A percentile compares a stretch with the other conserved stretches of the same genome.
Conservation (phyloP, 805 yeast genomes). For the Dipodascus albidus region DNA sequence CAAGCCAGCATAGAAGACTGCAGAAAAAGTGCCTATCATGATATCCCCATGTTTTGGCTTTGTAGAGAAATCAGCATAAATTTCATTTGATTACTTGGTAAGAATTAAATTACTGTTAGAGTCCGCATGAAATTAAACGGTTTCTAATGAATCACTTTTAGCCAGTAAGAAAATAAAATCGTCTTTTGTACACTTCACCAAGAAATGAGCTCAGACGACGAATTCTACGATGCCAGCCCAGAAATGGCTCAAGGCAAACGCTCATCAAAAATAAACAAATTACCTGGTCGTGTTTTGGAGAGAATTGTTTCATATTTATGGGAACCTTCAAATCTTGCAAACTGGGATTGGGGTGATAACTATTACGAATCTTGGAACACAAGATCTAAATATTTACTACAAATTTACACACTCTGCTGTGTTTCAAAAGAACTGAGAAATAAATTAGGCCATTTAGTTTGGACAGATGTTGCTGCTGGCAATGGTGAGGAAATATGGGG, state of each 20-base stretch:
- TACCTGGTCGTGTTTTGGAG: not conserved
- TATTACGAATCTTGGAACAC: not conserved
- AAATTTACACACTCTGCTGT: not conserved
- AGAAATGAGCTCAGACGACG: not conserved
- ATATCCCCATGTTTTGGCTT: too few species aligned
- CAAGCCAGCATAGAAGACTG: too few species aligned
- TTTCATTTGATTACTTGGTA: too few species aligned
- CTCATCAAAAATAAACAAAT: not conserved
- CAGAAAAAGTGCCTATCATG: too few species aligned
- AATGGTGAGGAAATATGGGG: not conserved
- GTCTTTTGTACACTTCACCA: too few species aligned
- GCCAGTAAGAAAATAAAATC: too few species aligned
- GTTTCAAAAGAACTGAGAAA: not conserved
- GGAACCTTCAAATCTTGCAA: not conserved
- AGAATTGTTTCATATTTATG: not conserved
- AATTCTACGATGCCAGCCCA: not conserved
- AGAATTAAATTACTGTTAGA: too few species aligned
- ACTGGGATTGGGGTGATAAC: not conserved
- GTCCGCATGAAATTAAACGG: too few species aligned
- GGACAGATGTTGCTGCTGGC: not conserved
- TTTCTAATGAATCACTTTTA: too few species aligned
- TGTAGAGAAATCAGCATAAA: too few species aligned
- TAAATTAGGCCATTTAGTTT: not conserved
- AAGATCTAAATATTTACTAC: not conserved
- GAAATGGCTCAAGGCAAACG: not conserved